These are phyloP conservation scores for Mycocentrospora acerina DNA, from an alignment of 2,329 filamentous ascomycete species.

Conservation along the genomic window DNA sequence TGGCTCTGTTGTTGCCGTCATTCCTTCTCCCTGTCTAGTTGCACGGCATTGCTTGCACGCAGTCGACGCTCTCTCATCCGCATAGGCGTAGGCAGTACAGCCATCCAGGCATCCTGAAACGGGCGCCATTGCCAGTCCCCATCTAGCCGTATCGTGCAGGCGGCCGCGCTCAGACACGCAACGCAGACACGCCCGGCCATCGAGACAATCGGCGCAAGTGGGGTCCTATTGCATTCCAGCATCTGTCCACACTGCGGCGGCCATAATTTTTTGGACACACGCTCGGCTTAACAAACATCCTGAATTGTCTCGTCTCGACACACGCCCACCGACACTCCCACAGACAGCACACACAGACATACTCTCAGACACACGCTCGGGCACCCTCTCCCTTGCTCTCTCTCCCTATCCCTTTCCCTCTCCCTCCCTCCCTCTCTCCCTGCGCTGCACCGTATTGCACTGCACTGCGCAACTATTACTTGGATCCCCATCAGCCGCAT, in stretches of 20 bases:
- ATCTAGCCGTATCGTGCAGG: constrained; percentile 16
- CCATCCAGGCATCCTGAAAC: no score
- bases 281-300: constrained; percentile 10
- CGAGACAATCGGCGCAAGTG: constrained; percentile 12
- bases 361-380: constrained; percentile 1
- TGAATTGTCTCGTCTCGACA: no score
- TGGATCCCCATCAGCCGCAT: constrained; percentile 23
- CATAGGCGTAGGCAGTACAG: no score
- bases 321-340: no score
- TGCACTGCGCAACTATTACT: no score
- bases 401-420: neutral
- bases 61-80: neutral
- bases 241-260: constrained; percentile 24
- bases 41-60: constrained; percentile 5
- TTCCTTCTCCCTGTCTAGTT: neutral
- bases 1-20: neutral
- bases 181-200: constrained; percentile 24
- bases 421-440: constrained; percentile 1
- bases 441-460: constrained; percentile 16
- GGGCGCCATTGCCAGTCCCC: constrained; percentile 9
- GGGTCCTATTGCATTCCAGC: constrained; percentile 29
- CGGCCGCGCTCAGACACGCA: constrained; percentile 12
- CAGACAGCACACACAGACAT: no score
- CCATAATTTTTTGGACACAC: constrained; percentile 14
- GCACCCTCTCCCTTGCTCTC: neutral